These are phyloP conservation scores for Colletotrichum shisoi DNA, from an alignment of 2,329 filamentous ascomycete genomes.

Conservation along the genomic window DNA sequence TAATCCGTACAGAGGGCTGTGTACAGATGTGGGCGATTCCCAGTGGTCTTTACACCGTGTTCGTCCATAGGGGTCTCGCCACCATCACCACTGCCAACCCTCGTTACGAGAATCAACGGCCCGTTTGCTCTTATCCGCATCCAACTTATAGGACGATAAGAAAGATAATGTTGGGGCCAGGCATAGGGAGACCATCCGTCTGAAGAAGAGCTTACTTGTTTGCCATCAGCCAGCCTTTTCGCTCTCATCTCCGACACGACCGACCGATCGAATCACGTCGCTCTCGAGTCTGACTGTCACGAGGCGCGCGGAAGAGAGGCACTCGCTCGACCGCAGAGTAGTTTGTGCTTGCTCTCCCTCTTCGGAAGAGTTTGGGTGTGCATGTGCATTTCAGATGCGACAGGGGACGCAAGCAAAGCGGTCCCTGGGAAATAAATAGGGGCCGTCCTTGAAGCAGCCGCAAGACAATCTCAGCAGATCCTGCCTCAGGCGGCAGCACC, in stretches of 20 bases:
- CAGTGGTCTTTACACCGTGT: conserved; percentile 15
- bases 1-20: too few relatives aligned
- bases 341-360: not conserved
- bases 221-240: too few relatives aligned
- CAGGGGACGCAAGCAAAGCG: conserved; percentile 3
- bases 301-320: not conserved
- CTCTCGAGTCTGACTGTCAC: not conserved
- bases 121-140: not conserved
- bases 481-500: conserved; percentile 5
- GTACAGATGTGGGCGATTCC: not conserved
- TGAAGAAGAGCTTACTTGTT: conserved; percentile 25
- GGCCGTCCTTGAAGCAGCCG: conserved; percentile 25
- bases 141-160: too few relatives aligned
- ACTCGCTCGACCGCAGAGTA: not conserved
- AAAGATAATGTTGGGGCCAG: not conserved
- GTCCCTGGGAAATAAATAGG: conserved; percentile 10
- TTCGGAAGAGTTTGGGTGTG: not conserved
- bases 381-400: conserved; percentile 14
- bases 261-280: not conserved
- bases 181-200: conserved; percentile 19
- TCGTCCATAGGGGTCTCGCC: conserved; percentile 18
- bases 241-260: conserved; percentile 1
- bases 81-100: conserved; percentile 6
- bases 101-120: conserved; percentile 18
- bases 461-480: conserved; percentile 14